Evolutionary conservation across 805 yeast species (phyloP), one percentile per base, ranked within the genome.

Genomic region (Brettanomyces custersianus): DNA sequence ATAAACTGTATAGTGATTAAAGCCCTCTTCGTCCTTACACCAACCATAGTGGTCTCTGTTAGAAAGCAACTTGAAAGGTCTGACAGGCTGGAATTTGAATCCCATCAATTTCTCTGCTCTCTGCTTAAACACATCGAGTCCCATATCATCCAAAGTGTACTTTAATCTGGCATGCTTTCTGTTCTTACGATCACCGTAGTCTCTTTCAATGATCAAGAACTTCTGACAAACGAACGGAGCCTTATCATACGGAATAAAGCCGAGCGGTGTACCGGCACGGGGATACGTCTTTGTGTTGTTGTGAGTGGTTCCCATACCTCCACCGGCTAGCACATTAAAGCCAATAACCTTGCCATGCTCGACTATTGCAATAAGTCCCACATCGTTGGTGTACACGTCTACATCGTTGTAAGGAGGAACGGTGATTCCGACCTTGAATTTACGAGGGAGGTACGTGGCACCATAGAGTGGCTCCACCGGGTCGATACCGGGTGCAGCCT

Each of bases 301-400:
- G 60, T 90, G 97, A 11, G 97, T 90, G 29, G 94, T 75, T 51
- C 97, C 97, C 97, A 90, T 90, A 70, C 97, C 97, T 66, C 97
- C 97, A 60, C 97, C 97, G 45, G 80, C 95, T 41, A 82, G 72
- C 36, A 90, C 75, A 52, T 90, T 90, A 70, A 75, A 90, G 39
- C 97, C 97, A 40, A 69, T 55, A 31, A 81, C 74, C 15, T 73
- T 68, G 51, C 77, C 70, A 47, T 73, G 74, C 44, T 74, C 76
- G 31, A 86, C 77, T 52, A 90, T 87, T 22, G 96, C 87, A 57
- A 90, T 74, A 47, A 90, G 69, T 47, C 97, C 97, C 48, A 90
- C 77, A 63, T 90, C 97, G 57, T 86, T 92, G 8, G 95, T 94
- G 66, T 84, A 90, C 7, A 86, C 96, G 63, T 90, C 97, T 35